Percentiles rank a stretch among this genome's conserved stretches.
phyloP scores from a whole-genome alignment of 1,284 basidiomycete genomes.

The Irpex sp. region DNA sequence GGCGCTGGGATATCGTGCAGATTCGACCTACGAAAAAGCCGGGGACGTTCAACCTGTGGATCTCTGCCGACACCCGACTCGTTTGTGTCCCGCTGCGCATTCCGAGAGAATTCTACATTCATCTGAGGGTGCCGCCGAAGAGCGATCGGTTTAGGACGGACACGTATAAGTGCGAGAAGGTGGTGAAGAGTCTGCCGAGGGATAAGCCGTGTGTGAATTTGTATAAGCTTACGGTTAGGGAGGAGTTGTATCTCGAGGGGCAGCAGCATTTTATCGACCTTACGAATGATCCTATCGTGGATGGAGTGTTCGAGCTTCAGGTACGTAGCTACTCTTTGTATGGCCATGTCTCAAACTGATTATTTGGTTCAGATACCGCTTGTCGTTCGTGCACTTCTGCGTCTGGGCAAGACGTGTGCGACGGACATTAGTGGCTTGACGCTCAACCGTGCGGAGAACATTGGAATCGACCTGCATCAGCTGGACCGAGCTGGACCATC shows the following conservation, averaged over 20 bases:
- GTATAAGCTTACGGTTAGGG: constrained; percentile 81
- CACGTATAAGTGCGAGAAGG: constrained; percentile 70
- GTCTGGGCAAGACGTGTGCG: constrained; percentile 80
- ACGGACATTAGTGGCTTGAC: constrained; percentile 66
- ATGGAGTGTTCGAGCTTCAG: constrained; percentile 93
- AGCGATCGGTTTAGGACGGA: constrained; percentile 62
- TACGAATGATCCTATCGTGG: constrained; percentile 91
- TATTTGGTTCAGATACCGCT: constrained; percentile 66
- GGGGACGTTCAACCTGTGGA: constrained; percentile 89
- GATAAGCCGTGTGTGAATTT: constrained; percentile 76
- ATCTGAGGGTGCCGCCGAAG: constrained; percentile 67
- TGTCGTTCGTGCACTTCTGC: constrained; percentile 77
- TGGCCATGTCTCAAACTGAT: background rate
- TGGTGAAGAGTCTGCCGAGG: constrained; percentile 78
- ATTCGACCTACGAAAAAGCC: constrained; percentile 73
- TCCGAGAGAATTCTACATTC: constrained; percentile 90
- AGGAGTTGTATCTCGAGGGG: constrained; percentile 79
- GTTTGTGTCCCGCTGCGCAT: constrained; percentile 80
- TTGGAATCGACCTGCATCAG: constrained; percentile 83
- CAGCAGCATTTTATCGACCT: constrained; percentile 90
- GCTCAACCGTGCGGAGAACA: constrained; percentile 79
- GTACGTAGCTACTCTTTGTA: constrained; percentile 29
- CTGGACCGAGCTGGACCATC: constrained; percentile 64
- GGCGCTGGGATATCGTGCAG: constrained; percentile 92
- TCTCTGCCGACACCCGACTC: constrained; percentile 79